phyloP scores from a whole-genome alignment of 1,284 basidiomycete species.

The Hortiboletus rubellus region DNA sequence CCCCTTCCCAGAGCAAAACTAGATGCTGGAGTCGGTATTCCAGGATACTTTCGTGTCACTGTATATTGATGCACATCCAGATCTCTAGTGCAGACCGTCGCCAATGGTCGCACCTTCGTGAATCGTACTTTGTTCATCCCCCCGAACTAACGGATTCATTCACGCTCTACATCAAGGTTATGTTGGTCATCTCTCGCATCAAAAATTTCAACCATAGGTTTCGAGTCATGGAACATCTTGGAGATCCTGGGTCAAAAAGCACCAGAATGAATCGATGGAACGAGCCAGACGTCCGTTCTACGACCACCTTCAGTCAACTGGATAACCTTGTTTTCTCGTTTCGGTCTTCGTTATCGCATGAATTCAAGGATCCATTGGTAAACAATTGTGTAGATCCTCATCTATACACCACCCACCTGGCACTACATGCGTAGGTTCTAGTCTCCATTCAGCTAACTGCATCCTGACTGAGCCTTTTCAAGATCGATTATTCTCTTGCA shows the following conservation, averaged over 20 bases:
- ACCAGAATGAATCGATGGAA: constrained; percentile 15
- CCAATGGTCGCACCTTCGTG: constrained; percentile 66
- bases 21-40: constrained; percentile 53
- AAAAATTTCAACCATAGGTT: constrained; percentile 75
- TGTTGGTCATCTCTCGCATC: constrained; percentile 64
- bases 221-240: constrained; percentile 55
- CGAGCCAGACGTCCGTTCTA: constrained; percentile 54
- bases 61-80: constrained; percentile 36
- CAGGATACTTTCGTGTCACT: constrained; percentile 1
- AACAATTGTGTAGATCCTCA: constrained; percentile 63
- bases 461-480: constrained; percentile 9
- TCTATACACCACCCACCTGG: constrained; percentile 61
- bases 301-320: constrained; percentile 64
- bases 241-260: constrained; percentile 40
- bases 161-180: constrained; percentile 71
- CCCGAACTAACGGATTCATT: constrained; percentile 70
- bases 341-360: constrained; percentile 56
- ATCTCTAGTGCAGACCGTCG: constrained; percentile 53
- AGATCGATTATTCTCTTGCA: constrained; percentile 67
- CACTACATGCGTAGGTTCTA: constrained; percentile 59
- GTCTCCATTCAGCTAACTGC: not conserved
- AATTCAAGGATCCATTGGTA: constrained; percentile 55
- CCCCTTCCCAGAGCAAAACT: constrained; percentile 63
- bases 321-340: constrained; percentile 60
- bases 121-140: constrained; percentile 58